A percentile compares a stretch with the other conserved stretches of the same genome.
These are phyloP conservation scores for Pseudocercospora fijiensis DNA, from an alignment of 2,329 filamentous ascomycete genomes.

Conservation along the genomic window DNA sequence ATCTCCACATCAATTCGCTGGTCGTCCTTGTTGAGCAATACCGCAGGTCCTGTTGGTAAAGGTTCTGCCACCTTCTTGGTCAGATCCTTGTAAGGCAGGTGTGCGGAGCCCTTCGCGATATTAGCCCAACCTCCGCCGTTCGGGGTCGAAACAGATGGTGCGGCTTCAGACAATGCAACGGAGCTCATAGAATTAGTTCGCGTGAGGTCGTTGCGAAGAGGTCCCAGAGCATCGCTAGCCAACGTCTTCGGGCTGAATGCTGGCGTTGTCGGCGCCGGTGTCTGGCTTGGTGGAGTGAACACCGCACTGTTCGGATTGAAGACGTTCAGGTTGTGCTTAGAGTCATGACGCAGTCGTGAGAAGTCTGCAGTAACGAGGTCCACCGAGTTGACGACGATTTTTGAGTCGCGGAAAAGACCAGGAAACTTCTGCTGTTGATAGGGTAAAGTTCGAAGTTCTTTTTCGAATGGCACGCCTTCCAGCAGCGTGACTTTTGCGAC, in stretches of 20 bases:
- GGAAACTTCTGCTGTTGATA: constrained; percentile 54
- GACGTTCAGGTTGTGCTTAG: constrained; percentile 28
- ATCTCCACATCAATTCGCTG: constrained; percentile 59
- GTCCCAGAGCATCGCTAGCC: constrained; percentile 5
- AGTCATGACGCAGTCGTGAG: constrained; percentile 31
- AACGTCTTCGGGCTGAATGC: constrained; percentile 18
- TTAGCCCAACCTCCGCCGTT: constrained; percentile 24
- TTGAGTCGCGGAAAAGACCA: constrained; percentile 55
- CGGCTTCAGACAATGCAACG: constrained; percentile 23
- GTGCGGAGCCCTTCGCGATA: constrained; percentile 21
- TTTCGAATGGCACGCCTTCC: constrained; percentile 57
- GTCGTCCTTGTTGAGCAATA: constrained; percentile 59
- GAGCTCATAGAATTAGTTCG: constrained; percentile 27
- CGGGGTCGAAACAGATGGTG: neutral
- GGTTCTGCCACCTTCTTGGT: constrained; percentile 16
- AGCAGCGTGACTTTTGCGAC: constrained; percentile 55
- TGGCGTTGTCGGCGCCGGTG: constrained; percentile 21
- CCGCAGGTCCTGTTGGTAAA: constrained; percentile 28
- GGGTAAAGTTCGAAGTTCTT: constrained; percentile 52
- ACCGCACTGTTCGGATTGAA: constrained; percentile 33
- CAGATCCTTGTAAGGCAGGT: constrained; percentile 26
- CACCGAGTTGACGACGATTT: constrained; percentile 39
- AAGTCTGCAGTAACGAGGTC: constrained; percentile 30
- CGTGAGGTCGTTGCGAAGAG: constrained; percentile 16
- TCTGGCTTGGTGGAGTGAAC: constrained; percentile 30